phyloP scores from a whole-genome alignment of 2,329 filamentous ascomycete genomes.

The Camillea tinctor region DNA sequence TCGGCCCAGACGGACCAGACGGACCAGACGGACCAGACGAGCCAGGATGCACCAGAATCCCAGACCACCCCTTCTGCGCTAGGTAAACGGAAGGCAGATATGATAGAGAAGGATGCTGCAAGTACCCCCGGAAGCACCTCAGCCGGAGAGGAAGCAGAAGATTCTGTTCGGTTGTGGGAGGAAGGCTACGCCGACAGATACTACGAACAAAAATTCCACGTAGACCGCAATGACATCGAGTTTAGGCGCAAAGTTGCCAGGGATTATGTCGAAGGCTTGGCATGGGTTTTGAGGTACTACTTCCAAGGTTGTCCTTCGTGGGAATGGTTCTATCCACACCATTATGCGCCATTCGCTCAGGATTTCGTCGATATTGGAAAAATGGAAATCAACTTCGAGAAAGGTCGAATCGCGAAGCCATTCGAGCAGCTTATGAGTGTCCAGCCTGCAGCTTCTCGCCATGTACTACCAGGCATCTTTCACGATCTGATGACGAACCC shows the following conservation, averaged over 20 bases:
- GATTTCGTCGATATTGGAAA: conserved; percentile 85
- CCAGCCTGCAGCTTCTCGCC: conserved; percentile 86
- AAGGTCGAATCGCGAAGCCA: conserved; percentile 81
- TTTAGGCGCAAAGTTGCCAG: conserved; percentile 88
- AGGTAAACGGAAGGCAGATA: conserved; percentile 76
- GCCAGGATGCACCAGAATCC: conserved; percentile 24
- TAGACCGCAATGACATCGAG: conserved; percentile 73
- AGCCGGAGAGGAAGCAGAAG: conserved; percentile 61
- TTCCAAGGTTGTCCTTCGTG: conserved; percentile 97
- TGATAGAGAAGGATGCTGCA: conserved; percentile 61
- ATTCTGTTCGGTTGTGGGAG: conserved; percentile 91
- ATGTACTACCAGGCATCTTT: conserved; percentile 85
- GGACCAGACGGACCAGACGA: conserved; percentile 13
- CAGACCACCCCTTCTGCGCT: conserved; percentile 49
- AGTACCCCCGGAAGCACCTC: conserved; percentile 60
- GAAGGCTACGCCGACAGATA: conserved; percentile 93
- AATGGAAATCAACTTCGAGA: conserved; percentile 77
- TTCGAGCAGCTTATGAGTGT: conserved; percentile 99
- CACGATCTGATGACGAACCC: conserved; percentile 86
- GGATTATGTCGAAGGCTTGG: conserved; percentile 91
- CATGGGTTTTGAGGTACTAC: conserved; percentile 95
- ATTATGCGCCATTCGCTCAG: conserved; percentile 95
- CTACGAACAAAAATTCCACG: conserved; percentile 94
- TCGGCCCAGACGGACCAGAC: conserved; percentile 14
- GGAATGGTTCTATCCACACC: conserved; percentile 99